phyloP scores from a whole-genome alignment of 2,329 filamentous ascomycete species.

The Colletotrichum musae region DNA sequence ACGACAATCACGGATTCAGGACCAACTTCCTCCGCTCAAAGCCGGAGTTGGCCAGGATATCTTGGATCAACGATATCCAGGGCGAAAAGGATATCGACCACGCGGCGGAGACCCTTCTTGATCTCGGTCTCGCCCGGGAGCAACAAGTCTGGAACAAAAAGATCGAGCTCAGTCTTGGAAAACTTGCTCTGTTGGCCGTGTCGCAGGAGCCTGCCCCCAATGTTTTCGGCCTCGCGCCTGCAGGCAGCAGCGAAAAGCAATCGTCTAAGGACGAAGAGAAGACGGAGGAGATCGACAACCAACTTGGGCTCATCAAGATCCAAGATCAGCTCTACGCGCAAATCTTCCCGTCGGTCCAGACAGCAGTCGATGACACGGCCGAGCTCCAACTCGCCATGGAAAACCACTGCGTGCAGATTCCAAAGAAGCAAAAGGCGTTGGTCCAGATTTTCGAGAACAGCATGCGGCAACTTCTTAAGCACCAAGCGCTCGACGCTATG shows the following conservation, averaged over 20 bases:
- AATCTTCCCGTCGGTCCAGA: conserved; percentile 76
- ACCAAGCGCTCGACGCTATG: conserved; percentile 78
- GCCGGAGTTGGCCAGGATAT: conserved; percentile 80
- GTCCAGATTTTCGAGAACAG: conserved; percentile 79
- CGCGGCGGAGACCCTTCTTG: conserved; percentile 79
- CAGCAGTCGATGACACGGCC: conserved; percentile 84
- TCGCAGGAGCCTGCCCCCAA: conserved; percentile 51
- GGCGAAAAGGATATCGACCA: conserved; percentile 81
- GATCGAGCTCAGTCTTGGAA: conserved; percentile 90
- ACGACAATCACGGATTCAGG: conserved; percentile 78
- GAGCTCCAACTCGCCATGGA: conserved; percentile 84
- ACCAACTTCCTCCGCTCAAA: conserved; percentile 84
- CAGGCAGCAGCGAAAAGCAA: conserved; percentile 55
- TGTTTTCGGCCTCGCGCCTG: conserved; percentile 47
- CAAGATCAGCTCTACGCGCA: conserved; percentile 84
- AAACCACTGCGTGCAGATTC: conserved; percentile 70
- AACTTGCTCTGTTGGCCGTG: conserved; percentile 82
- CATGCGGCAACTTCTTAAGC: conserved; percentile 78
- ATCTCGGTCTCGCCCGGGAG: conserved; percentile 80
- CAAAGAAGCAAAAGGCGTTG: conserved; percentile 75
- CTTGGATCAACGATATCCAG: conserved; percentile 95
- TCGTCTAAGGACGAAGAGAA: conserved; percentile 57
- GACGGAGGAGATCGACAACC: conserved; percentile 70
- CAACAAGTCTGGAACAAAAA: conserved; percentile 92
- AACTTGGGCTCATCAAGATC: conserved; percentile 80